Evolutionary conservation across 2,329 filamentous ascomycete genomes (phyloP).

Genomic region (Fusarium pseudoanthophilum): DNA sequence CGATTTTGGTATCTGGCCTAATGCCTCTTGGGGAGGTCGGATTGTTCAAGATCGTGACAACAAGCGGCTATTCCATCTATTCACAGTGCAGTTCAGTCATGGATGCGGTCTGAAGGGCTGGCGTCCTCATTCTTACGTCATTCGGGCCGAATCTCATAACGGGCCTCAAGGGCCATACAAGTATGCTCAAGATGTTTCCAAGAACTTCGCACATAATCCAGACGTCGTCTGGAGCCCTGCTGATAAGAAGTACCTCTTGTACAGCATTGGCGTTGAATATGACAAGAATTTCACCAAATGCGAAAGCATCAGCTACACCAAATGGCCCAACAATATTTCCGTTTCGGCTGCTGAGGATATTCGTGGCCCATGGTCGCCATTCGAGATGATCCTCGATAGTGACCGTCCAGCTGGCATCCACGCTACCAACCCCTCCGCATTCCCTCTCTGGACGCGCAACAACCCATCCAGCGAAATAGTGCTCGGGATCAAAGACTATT

Average conservation of each 20-base stretch:
- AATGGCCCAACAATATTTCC: slow-evolving; percentile 43
- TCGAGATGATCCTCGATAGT: slow-evolving; percentile 24
- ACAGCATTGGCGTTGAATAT: slow-evolving; percentile 53
- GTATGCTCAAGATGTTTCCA: slow-evolving; percentile 53
- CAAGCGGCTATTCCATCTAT: slow-evolving; percentile 54
- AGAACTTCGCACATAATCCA: slow-evolving; percentile 59
- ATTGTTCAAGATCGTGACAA: slow-evolving; percentile 57
- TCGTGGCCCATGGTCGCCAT: slow-evolving; percentile 31
- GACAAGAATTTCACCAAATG: slow-evolving; percentile 2
- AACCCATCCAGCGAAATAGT: slow-evolving; percentile 12
- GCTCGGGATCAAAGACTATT: slow-evolving; percentile 23
- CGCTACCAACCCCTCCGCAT: slow-evolving; percentile 56
- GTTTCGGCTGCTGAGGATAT: slow-evolving; percentile 31
- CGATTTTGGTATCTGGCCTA: slow-evolving; percentile 33
- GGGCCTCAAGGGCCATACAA: slow-evolving; percentile 58
- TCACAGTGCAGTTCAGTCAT: slow-evolving; percentile 57
- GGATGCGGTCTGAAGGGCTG: slow-evolving; percentile 60
- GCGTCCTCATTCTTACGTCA: slow-evolving; percentile 57
- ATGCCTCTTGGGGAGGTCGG: slow-evolving; percentile 60
- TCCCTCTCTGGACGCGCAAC: slow-evolving; percentile 45
- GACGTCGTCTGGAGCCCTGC: slow-evolving; percentile 56
- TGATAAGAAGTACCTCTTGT: slow-evolving; percentile 57
- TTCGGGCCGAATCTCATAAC: slow-evolving; percentile 56
- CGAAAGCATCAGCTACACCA: slow-evolving; percentile 23
- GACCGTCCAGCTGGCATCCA: slow-evolving; percentile 17